phyloP scores from a whole-genome alignment of 2,329 filamentous ascomycete species.

The Aureobasidium sp. region DNA sequence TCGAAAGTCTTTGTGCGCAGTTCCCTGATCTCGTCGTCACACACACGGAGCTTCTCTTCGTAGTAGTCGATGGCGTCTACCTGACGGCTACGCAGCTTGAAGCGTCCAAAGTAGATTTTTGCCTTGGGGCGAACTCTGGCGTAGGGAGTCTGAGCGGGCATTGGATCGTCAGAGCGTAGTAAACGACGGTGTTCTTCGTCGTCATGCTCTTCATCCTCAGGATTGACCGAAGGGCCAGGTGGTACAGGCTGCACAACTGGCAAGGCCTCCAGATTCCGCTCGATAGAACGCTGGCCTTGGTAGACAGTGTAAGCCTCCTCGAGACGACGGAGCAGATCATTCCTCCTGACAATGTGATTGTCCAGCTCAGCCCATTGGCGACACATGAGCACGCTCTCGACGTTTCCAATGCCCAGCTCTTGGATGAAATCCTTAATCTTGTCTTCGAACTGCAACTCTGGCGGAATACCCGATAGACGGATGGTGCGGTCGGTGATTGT shows the following conservation, averaged over 20 bases:
- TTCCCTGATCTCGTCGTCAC: constrained; percentile 65
- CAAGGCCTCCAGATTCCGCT: constrained; percentile 40
- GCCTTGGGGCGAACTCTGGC: constrained; percentile 53
- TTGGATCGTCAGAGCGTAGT: constrained; percentile 40
- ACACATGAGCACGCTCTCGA: constrained; percentile 80
- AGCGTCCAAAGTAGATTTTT: constrained; percentile 68
- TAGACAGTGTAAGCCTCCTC: constrained; percentile 79
- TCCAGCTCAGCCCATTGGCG: constrained; percentile 81
- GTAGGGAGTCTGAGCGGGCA: constrained; percentile 35
- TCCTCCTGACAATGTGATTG: constrained; percentile 59
- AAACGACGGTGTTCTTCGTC: constrained; percentile 53
- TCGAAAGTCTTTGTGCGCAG: constrained; percentile 69
- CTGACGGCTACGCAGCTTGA: constrained; percentile 61
- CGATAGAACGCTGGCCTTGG: constrained; percentile 49
- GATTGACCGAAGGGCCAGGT: constrained; percentile 22
- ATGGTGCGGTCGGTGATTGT: constrained; percentile 96
- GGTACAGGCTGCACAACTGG: constrained; percentile 42
- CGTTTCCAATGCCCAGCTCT: constrained; percentile 77
- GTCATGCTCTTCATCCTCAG: constrained; percentile 24
- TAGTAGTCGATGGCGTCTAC: constrained; percentile 94
- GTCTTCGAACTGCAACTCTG: constrained; percentile 67
- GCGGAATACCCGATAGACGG: constrained; percentile 78
- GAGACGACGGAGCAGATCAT: constrained; percentile 58
- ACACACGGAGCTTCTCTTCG: constrained; percentile 68
- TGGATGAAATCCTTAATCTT: constrained; percentile 83